Evolutionary conservation across 305 asterid species (phyloP), one percentile per base, ranked within the genome.

Genomic region (Solanum hybrid): DNA sequence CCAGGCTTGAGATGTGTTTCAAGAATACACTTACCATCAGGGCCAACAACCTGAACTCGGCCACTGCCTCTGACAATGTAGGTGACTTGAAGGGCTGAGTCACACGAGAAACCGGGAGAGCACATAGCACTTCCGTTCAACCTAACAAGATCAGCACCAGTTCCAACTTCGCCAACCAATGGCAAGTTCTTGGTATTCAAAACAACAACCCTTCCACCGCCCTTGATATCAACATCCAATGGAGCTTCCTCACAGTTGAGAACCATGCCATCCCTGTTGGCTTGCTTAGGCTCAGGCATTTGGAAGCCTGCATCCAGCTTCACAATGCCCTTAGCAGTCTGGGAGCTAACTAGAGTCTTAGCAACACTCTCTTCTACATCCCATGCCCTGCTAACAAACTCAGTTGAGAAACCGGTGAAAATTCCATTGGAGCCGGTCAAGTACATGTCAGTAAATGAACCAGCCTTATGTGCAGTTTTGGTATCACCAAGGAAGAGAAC

Each of bases 401-500:
- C 99, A 0, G 96, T 92, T 5, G 98, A 92, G 93, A 97, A 96
- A 42, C 98, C 98, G 6, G 95, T 95, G 95, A 96, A 95, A 89
- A 96, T 95, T 29, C 98, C 97, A 11, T 91, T 95, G 33, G 96
- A 81, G 33, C 98, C 98, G 1, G 98, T 94, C 89, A 96, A 87
- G 92, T 88, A 94, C 91, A 95, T 92, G 84, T 96, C 96, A 10
- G 98, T 95, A 93, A 96, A 95, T 26, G 91, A 76, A 31, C 98
- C 98, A 9, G 96, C 33, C 76, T 92, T 95, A 91, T 95, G 96
- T 36, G 95, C 98, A 34, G 90, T 94, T 28, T 93, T 90, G 87
- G 98, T 96, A 86, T 95, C 98, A 0, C 98, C 98, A 28, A 96
- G 93, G 93, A 96, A 96, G 89, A 96, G 96, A 87, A 96, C 89